Evolutionary conservation across 140 eudicot species (phyloP).

Genomic region (Senecio squalidus): DNA sequence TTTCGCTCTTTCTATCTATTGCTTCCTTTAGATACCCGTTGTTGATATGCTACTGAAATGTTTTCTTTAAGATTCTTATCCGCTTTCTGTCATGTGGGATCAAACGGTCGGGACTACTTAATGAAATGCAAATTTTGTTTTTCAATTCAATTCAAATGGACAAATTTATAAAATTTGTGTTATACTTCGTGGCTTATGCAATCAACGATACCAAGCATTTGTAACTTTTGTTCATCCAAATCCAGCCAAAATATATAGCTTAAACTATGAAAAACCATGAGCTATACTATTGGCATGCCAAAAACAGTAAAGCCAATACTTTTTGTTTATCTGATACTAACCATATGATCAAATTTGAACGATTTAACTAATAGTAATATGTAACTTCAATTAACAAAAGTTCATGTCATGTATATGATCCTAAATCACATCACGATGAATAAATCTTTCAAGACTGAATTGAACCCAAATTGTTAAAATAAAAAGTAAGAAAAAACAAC

Average conservation of each 20-base stretch:
- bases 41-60: not conserved
- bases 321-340: too few species aligned
- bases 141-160: not conserved
- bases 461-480: not conserved
- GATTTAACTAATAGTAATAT: too few species aligned
- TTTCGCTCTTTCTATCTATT: conserved; percentile 8
- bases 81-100: not conserved
- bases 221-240: not conserved
- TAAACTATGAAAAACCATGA: not conserved
- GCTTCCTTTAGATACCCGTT: conserved; percentile 1
- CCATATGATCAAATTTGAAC: too few species aligned
- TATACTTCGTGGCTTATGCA: not conserved
- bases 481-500: not conserved
- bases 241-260: not conserved
- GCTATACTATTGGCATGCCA: not conserved
- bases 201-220: not conserved
- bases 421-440: not conserved
- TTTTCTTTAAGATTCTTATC: not conserved
- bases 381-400: too few species aligned
- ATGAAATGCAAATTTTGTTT: not conserved
- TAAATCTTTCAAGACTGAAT: too few species aligned
- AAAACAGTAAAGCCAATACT: too few species aligned
- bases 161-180: not conserved
- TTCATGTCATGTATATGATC: too few species aligned
- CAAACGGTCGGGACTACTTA: not conserved